Evolutionary conservation across 805 yeast species (phyloP).

Genomic region (Komagataella ulmi): DNA sequence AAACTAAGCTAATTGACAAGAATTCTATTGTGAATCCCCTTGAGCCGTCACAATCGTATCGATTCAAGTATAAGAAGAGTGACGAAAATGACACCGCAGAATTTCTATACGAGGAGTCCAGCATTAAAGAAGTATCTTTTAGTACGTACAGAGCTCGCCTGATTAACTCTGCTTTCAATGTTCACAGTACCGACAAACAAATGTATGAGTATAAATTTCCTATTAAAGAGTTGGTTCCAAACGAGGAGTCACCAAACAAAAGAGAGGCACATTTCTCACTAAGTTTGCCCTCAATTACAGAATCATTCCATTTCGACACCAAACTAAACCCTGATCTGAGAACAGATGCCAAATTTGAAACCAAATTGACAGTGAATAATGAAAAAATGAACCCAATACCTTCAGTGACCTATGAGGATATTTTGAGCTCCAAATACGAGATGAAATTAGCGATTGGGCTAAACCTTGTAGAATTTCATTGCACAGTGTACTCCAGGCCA

Average conservation of each 20-base stretch:
- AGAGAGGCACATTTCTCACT: constrained; percentile 17
- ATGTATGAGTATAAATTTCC: background rate
- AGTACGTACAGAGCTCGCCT: background rate
- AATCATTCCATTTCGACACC: constrained; percentile 29
- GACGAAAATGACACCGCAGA: background rate
- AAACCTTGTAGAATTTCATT: constrained; percentile 26
- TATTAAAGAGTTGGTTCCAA: background rate
- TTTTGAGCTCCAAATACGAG: constrained; percentile 22
- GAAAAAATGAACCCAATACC: constrained; percentile 31
- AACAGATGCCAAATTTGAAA: constrained; percentile 15
- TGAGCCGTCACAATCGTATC: background rate
- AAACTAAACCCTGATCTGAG: constrained; percentile 21
- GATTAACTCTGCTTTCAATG: background rate
- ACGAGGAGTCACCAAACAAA: background rate
- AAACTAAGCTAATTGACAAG: background rate
- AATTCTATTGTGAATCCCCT: background rate
- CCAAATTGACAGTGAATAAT: constrained; percentile 27
- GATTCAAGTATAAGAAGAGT: background rate
- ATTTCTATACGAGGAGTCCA: background rate
- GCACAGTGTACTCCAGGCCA: constrained; percentile 14
- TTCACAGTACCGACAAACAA: background rate
- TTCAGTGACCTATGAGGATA: constrained; percentile 20
- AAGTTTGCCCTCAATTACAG: constrained; percentile 32
- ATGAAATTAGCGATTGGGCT: constrained; percentile 32
- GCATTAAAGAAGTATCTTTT: background rate